Evolutionary conservation across 306 rosid genomes (phyloP).

Genomic region (Cyclanthera cordifolia): DNA sequence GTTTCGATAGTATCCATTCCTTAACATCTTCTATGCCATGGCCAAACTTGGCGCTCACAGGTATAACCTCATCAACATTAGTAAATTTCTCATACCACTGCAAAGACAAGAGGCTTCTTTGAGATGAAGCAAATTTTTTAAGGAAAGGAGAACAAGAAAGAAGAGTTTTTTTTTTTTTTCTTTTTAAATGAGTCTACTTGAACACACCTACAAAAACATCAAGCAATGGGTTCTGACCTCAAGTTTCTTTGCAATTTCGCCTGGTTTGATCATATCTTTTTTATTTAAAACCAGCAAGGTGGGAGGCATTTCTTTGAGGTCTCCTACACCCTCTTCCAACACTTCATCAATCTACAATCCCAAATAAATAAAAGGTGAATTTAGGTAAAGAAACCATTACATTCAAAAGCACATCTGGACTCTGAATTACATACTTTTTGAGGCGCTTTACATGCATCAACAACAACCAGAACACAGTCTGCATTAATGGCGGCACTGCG

Average conservation of each 20-base stretch:
- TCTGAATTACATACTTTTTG: slow-evolving; percentile 59
- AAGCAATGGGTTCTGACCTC: slow-evolving; percentile 50
- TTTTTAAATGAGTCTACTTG: slow-evolving; percentile 13
- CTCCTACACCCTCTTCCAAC: slow-evolving; percentile 66
- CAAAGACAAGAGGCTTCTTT: slow-evolving; percentile 22
- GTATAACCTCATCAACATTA: slow-evolving; percentile 81
- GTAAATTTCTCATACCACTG: slow-evolving; percentile 93
- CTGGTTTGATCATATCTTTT: slow-evolving; percentile 89
- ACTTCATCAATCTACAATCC: slow-evolving; percentile 73
- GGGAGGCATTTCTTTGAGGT: slow-evolving; percentile 49
- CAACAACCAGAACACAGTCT: slow-evolving; percentile 87
- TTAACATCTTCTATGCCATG: slow-evolving; percentile 87
- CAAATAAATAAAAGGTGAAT: slow-evolving; percentile 4
- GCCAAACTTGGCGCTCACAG: slow-evolving; percentile 93
- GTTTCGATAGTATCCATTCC: slow-evolving; percentile 88
- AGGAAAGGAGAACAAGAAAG: neutral
- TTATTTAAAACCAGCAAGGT: slow-evolving; percentile 72
- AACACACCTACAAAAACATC: slow-evolving; percentile 21
- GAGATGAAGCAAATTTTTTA: neutral
- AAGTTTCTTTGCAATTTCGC: slow-evolving; percentile 90
- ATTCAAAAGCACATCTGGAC: slow-evolving; percentile 12
- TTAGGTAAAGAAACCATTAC: slow-evolving; percentile 15
- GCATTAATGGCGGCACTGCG: slow-evolving; percentile 77
- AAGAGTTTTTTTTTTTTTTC: slow-evolving; percentile 6
- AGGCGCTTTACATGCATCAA: slow-evolving; percentile 92